Evolutionary conservation across 2,329 filamentous ascomycete species (phyloP), one percentile per base, ranked within the genome.

Genomic region (Cyphellophora europaea): DNA sequence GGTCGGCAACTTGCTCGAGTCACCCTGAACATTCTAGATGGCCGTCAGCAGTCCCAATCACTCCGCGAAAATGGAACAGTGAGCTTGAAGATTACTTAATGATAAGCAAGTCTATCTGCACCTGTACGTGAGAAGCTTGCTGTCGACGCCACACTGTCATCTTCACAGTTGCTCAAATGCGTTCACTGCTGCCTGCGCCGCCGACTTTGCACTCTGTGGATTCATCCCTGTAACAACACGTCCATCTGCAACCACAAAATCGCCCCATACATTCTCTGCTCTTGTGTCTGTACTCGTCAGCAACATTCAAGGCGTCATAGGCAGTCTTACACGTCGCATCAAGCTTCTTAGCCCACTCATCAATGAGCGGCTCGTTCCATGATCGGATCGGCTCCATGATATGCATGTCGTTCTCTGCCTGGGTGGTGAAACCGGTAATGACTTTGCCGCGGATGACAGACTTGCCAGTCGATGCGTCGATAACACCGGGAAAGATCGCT

Each of bases 151-250:
- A n/a, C n/a, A n/a, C n/a, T n/a, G n/a, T n/a, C 30, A n/a, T 23
- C 30, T 29, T 32, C 33, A 61, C 28, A 61, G 47, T 34, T 51
- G 52, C 11, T 63, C 52, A 41, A 62, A 66, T 5, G 51, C 57
- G 19, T 53, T 49, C 12, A 65, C 56, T 2, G 50, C 56, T 31
- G 60, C 61, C 32, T 51, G 45, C 6, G 59, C 60, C 19, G 59
- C 63, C 6, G 56, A 57, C 8, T 33, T 42, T 5, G 62, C 55
- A 43, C 62, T 65, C 5, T 56, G 55, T 4, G 62, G 61, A 43
- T 65, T 65, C 45, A 57, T 52, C 2, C 62, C 63, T 11, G 59
- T 65, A 21, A 66, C 52, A 11, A 65, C 43, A 6, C 57, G 52
- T 4, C 59, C 59, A 42, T 63, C 57, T 13, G 54, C 50, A 19